Evolutionary conservation across 768 basidiomycete species (phyloP), one percentile per base, ranked within the genome.

Genomic region (Tulasnella sp.): DNA sequence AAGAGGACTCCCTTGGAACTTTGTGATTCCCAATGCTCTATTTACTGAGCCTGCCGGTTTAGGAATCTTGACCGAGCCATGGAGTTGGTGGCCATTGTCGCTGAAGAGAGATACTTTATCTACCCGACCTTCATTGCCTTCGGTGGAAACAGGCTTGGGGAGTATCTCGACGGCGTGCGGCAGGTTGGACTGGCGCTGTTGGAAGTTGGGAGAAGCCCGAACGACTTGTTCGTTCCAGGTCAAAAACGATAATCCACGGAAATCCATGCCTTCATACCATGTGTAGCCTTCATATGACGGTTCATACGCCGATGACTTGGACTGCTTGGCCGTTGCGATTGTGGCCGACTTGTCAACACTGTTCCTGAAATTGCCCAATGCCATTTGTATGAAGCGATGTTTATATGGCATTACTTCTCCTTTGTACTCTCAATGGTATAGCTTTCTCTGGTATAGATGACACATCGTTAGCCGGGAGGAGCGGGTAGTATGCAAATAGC

Each of bases 71-170:
- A 90, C 75, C 85, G 85, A 9, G 88, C 90, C 0, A 80, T 98
- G 73, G 83, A 89, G 62, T 83, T 98, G 5, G 88, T 87, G n/a
- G 94, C 91, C 75, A 82, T 91, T 37, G 89, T 98, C 6, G 94
- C 94, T 0, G 93, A 95, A 78, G 92, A 93, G 73, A 86, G 91
- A 59, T 91, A 92, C 80, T 87, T 87, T 76, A 80, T 97, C 16
- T 94, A 95, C 77, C 87, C 91, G 75, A 94, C 94, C 79, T 97
- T 96, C 79, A 82, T 90, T 32, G 83, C 83, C 65, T 83, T 85
- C 62, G 84, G 86, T 35, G 88, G 88, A 8, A 83, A 86, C 44
- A 81, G 85, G 72, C 79, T 97, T 59, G 84, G 83, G 8, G 89
- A 89, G 72, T 96, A 97, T 78, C 80, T 97, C 39, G 84, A 84